A percentile compares a stretch with the other conserved stretches of the same genome.
phyloP scores from a whole-genome alignment of 176 grass and related monocot species.

The Dactylis glomerata region DNA sequence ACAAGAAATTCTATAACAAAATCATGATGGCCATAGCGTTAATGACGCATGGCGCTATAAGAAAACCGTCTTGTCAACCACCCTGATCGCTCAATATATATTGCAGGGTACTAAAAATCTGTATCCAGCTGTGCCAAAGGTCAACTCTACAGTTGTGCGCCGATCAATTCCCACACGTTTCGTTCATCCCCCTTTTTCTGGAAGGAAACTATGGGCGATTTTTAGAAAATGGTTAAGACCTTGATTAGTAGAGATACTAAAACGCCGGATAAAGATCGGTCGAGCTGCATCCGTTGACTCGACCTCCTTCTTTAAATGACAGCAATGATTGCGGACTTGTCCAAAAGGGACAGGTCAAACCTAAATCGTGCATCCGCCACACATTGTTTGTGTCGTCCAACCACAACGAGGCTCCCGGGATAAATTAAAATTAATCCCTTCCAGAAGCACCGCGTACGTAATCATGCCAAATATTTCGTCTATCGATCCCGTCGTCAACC shows the following conservation, averaged over 20 bases:
- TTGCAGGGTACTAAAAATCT: not conserved
- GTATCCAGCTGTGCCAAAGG: not conserved
- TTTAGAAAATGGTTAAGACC: not conserved
- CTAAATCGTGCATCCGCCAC: slow-evolving; percentile 5
- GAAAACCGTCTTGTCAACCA: not conserved
- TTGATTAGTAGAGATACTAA: not conserved
- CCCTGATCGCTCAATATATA: not conserved
- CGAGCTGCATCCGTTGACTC: slow-evolving; percentile 19
- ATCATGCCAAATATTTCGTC: not conserved
- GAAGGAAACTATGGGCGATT: not conserved
- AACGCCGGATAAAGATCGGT: not conserved
- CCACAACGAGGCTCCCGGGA: not conserved
- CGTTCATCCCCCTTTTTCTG: not conserved
- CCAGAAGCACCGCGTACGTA: not conserved
- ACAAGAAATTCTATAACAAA: too few species aligned
- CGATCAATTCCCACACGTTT: not conserved
- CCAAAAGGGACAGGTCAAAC: slow-evolving; percentile 18
- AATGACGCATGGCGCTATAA: too few species aligned
- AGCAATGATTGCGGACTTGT: not conserved
- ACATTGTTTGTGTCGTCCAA: not conserved
- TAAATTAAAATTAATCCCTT: not conserved
- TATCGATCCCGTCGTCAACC: not conserved
- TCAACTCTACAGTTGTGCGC: slow-evolving; percentile 15
- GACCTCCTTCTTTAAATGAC: not conserved
- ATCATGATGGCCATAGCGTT: too few species aligned